These are phyloP conservation scores for Plasmodium relictum DNA, from an alignment of 169 alveolate genomes.

Conservation along the genomic window DNA sequence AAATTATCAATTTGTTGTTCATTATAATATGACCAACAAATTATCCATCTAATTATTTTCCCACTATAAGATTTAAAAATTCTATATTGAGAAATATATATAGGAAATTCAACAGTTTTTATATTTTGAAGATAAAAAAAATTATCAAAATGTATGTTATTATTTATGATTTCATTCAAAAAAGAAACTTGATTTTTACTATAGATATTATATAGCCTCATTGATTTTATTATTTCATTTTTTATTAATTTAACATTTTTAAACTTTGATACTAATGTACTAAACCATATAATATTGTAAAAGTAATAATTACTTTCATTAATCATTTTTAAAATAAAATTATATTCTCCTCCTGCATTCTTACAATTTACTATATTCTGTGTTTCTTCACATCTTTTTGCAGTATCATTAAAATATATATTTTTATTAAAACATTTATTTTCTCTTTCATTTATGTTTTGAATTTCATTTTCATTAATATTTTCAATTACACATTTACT, in stretches of 20 bases:
- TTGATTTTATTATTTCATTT: constrained; percentile 79
- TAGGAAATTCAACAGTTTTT: constrained; percentile 23
- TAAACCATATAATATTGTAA: constrained; percentile 85
- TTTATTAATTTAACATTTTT: constrained; percentile 82
- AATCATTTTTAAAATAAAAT: constrained; percentile 83
- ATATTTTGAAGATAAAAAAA: constrained; percentile 30
- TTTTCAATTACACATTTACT: not conserved
- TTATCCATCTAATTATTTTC: constrained; percentile 83
- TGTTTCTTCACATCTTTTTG: not conserved
- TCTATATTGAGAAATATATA: constrained; percentile 82
- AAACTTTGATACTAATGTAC: constrained; percentile 81
- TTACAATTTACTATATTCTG: not conserved
- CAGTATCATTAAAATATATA: not conserved
- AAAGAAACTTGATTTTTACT: constrained; percentile 76
- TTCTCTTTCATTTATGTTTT: not conserved
- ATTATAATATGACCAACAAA: constrained; percentile 85
- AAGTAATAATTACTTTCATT: constrained; percentile 80
- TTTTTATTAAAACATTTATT: not conserved
- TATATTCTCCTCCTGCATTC: constrained; percentile 80
- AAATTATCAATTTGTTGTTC: constrained; percentile 77
- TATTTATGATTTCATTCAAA: constrained; percentile 65
- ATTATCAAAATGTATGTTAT: constrained; percentile 26
- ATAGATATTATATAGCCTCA: constrained; percentile 79
- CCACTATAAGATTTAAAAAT: constrained; percentile 81
- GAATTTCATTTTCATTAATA: not conserved